Evolutionary conservation across 2,329 filamentous ascomycete genomes (phyloP).

Genomic region (Neonectria faginata): DNA sequence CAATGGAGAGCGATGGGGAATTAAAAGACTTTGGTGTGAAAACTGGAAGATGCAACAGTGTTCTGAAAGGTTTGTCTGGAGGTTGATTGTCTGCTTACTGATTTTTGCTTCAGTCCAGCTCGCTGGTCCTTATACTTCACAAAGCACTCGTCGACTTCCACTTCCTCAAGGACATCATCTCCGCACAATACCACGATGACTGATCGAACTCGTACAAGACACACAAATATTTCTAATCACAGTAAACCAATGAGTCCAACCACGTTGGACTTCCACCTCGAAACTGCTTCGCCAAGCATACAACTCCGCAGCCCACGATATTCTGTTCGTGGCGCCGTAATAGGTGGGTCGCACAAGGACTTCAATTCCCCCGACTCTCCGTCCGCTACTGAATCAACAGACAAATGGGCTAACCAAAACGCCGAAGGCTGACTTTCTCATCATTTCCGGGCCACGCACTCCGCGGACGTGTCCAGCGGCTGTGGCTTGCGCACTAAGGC

Average conservation of each 20-base stretch:
- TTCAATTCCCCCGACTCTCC: slow-evolving; percentile 33
- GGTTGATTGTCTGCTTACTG: slow-evolving; percentile 27
- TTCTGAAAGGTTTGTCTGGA: slow-evolving; percentile 9
- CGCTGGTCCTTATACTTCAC: slow-evolving; percentile 29
- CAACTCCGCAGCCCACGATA: slow-evolving; percentile 29
- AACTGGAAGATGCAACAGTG: background rate
- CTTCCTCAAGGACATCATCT: slow-evolving; percentile 10
- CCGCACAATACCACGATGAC: slow-evolving; percentile 7
- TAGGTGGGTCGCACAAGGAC: slow-evolving; percentile 22
- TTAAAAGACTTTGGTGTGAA: background rate
- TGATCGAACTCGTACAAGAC: slow-evolving; percentile 2
- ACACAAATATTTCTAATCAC: slow-evolving; percentile 30
- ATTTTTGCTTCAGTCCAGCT: slow-evolving; percentile 14
- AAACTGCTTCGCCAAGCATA: slow-evolving; percentile 6
- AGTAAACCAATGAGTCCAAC: background rate
- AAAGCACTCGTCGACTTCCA: background rate
- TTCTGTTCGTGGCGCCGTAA: slow-evolving; percentile 19
- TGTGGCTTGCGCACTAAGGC: slow-evolving; percentile 36
- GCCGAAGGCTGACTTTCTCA: slow-evolving; percentile 26
- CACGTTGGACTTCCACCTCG: slow-evolving; percentile 2
- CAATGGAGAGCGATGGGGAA: background rate
- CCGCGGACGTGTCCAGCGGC: slow-evolving; percentile 22
- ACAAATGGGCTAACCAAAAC: slow-evolving; percentile 25
- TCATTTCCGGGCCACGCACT: slow-evolving; percentile 29
- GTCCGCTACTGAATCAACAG: background rate